Base-by-base conservation (phyloP, 1,284 basidiomycete genomes). In the Austroboletus novae-zelandiae region DNA sequence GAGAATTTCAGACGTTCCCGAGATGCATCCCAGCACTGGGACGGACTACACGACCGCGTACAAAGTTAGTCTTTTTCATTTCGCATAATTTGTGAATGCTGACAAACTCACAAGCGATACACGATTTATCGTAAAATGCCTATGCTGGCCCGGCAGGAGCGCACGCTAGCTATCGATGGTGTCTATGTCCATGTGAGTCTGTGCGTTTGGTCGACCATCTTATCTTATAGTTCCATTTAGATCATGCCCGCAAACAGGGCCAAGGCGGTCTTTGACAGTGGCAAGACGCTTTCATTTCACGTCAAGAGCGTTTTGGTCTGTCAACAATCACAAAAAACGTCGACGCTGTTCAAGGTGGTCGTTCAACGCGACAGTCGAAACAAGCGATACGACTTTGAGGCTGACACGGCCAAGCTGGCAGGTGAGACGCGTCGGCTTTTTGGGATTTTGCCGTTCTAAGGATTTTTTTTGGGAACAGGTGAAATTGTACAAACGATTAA, bases 341-440 rank as follows among this genome's bases (percentile, higher is more conserved):
- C 86, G 18, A 80, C 86, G 4, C 82, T 83, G 23, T 96, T 99
- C 80, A 97, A 97, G 74, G 73, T 93, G 23, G 77, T 89, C 37
- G 85, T 92, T 5, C 78, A 78, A 62, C 73, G 84, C 39, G 85
- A 88, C 43, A 78, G 81, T 10, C 80, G 83, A 31, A 87, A 83
- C 55, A 99, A 99, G 75, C 79, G 95, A 31, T 99, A 98, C 66
- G 96, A 99, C 63, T 98, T 98, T 66, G 97, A 99, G 71, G 95
- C 94, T 0, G 95, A 97, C 68, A 93, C 78, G 60, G 77, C 87
- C 1, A 84, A 84, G 62, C 69, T 86, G 51, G 94, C 94, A 25
- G 81, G 91, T 89, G 62, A 62, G 86, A 76, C 25, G 41, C 44
- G 25, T 27, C 7, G 25, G 6, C 25, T 27, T 27, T 27, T 9